phyloP scores from a whole-genome alignment of 768 basidiomycete species.

The Clavaria fumosa region DNA sequence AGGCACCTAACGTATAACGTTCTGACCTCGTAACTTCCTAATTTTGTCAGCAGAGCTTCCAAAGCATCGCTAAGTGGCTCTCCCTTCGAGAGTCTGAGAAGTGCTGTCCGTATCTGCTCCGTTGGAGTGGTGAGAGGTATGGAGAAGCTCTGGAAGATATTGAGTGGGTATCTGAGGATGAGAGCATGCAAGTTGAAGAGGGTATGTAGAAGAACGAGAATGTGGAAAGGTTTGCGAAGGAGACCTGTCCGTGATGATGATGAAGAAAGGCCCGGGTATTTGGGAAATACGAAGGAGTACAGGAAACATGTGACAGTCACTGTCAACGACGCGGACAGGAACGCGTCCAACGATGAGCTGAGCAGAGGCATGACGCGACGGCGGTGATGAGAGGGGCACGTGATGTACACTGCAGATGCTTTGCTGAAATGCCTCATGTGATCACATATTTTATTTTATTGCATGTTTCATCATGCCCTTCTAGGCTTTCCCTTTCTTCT shows the following conservation, averaged over 20 bases:
- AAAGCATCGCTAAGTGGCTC: constrained; percentile 31
- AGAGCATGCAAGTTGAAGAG: constrained; percentile 32
- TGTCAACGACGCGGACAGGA: constrained; percentile 4
- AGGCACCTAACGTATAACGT: constrained; percentile 43
- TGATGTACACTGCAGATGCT: too few relatives aligned
- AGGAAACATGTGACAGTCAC: constrained; percentile 10
- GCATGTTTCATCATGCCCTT: too few relatives aligned
- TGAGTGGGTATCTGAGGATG: constrained; percentile 35
- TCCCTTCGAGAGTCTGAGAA: constrained; percentile 27
- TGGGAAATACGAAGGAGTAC: constrained; percentile 6
- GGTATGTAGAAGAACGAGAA: constrained; percentile 34
- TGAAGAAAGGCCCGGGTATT: too few relatives aligned
- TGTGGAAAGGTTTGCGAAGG: constrained; percentile 17
- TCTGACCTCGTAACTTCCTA: constrained; percentile 43
- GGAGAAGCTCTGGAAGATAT: constrained; percentile 41
- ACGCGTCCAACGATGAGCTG: constrained; percentile 5
- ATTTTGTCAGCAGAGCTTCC: constrained; percentile 35
- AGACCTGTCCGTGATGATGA: constrained; percentile 8
- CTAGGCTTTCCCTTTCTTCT: too few relatives aligned
- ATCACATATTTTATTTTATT: too few relatives aligned
- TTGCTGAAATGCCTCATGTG: too few relatives aligned
- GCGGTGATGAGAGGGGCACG: not conserved
- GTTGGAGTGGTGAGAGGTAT: constrained; percentile 40
- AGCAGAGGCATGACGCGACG: constrained; percentile 1
- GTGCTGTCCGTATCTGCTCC: constrained; percentile 32